A percentile compares a stretch with the other conserved stretches of the same genome.
Conservation (phyloP, 1,139 yeast genomes). For the Geotrichum macrosporum region DNA sequence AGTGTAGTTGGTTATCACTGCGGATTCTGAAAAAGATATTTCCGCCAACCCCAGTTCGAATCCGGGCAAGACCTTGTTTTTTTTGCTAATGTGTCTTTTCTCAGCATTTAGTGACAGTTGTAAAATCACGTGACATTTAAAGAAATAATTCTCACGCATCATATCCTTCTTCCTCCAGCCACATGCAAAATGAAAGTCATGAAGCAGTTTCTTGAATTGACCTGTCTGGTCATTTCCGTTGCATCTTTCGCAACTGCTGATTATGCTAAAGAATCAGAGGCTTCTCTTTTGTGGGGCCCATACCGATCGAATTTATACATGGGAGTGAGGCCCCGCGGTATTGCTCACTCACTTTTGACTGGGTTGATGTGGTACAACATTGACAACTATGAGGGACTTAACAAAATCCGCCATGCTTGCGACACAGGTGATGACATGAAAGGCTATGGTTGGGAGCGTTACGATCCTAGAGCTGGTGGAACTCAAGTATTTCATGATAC, state of each 20-base stretch:
- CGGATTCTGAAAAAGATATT: conserved; percentile 3
- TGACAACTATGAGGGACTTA: conserved; percentile 55
- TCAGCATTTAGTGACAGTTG: too few species aligned
- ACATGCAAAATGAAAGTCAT: conserved; percentile 2
- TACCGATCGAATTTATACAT: conserved; percentile 82
- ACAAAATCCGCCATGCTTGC: conserved; percentile 68
- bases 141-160: too few species aligned
- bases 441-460: conserved; percentile 79
- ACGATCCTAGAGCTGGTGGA: conserved; percentile 88
- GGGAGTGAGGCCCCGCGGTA: conserved; percentile 70
- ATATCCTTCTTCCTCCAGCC: too few species aligned
- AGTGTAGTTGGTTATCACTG: not conserved
- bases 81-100: too few species aligned
- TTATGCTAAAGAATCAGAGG: conserved; percentile 38
- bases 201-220: conserved; percentile 2
- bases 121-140: too few species aligned
- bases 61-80: conserved; percentile 27
- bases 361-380: conserved; percentile 90
- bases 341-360: conserved; percentile 69
- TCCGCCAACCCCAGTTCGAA: conserved; percentile 34
- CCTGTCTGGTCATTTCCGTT: not conserved
- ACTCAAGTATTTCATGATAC: conserved; percentile 66
- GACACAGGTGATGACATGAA: conserved; percentile 69
- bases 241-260: conserved; percentile 26
- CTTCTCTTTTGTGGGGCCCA: conserved; percentile 81